These are phyloP conservation scores for Takashimella tepidaria DNA, from an alignment of 1,284 basidiomycete species.

Conservation along the genomic window DNA sequence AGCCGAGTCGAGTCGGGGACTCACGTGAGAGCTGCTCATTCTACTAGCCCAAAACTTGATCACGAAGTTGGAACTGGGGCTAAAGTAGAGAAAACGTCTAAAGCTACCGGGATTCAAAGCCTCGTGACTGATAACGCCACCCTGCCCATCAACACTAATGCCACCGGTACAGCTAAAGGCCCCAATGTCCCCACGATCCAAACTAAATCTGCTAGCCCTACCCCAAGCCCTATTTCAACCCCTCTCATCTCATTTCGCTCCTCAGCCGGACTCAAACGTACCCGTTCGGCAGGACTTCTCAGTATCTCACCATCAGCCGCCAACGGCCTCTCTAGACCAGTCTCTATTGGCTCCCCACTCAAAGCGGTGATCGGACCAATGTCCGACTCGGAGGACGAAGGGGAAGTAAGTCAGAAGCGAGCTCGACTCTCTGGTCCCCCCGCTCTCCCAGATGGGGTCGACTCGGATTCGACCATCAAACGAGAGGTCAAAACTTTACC, in stretches of 20 bases:
- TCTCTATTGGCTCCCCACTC: conserved; percentile 22
- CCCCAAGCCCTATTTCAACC: conserved; percentile 2
- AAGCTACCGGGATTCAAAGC: conserved; percentile 7
- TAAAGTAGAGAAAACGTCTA: conserved; percentile 14
- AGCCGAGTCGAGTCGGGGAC: conserved; percentile 4
- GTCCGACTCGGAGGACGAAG: conserved; percentile 8
- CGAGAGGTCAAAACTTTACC: not conserved
- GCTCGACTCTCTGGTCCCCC: conserved; percentile 5
- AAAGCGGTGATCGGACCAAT: conserved; percentile 20
- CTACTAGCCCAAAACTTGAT: conserved; percentile 16
- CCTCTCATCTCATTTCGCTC: not conserved
- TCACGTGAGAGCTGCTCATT: conserved; percentile 15
- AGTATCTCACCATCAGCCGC: conserved; percentile 9
- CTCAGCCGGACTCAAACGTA: conserved; percentile 22
- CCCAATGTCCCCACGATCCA: conserved; percentile 8
- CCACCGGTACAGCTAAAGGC: not conserved
- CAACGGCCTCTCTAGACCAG: conserved; percentile 4
- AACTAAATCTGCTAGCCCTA: conserved; percentile 12
- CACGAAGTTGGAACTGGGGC: too few species aligned
- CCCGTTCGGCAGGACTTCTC: conserved; percentile 21
- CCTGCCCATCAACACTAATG: not conserved
- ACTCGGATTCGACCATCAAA: conserved; percentile 1
- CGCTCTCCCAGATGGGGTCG: not conserved
- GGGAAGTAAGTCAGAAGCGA: conserved; percentile 1
- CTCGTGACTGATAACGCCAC: conserved; percentile 2